Conservation (phyloP, 2,329 filamentous ascomycete species). For the Phaeoacremonium minimum region DNA sequence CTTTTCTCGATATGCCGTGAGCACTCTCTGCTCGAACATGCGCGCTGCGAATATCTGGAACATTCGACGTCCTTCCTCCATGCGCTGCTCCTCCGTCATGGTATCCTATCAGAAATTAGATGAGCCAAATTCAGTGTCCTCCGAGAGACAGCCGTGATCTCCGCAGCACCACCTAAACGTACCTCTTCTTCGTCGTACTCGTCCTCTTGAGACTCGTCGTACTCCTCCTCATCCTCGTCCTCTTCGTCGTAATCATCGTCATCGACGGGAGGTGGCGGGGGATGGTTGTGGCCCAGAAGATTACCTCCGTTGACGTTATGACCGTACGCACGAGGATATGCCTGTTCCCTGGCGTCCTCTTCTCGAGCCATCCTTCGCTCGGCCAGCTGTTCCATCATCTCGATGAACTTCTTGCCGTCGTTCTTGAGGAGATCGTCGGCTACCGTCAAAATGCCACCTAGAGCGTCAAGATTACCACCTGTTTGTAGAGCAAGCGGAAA, state of each 20-base stretch:
- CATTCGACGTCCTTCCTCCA: slow-evolving; percentile 98
- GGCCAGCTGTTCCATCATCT: slow-evolving; percentile 99
- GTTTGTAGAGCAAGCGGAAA: background rate
- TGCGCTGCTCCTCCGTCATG: slow-evolving; percentile 97
- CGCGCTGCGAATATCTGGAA: slow-evolving; percentile 98
- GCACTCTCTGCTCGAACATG: slow-evolving; percentile 97
- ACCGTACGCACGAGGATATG: slow-evolving; percentile 8
- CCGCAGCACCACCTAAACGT: too few species aligned
- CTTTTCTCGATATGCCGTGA: slow-evolving; percentile 97
- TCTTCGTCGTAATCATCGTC: slow-evolving; percentile 47
- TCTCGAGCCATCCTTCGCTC: slow-evolving; percentile 96
- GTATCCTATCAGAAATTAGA: slow-evolving; percentile 64
- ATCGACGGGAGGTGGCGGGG: slow-evolving; percentile 66
- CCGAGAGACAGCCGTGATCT: too few species aligned
- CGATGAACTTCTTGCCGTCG: slow-evolving; percentile 98
- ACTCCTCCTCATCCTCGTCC: slow-evolving; percentile 53
- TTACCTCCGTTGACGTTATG: slow-evolving; percentile 53
- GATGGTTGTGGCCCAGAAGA: slow-evolving; percentile 63
- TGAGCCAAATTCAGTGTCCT: too few species aligned
- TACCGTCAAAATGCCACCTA: slow-evolving; percentile 96
- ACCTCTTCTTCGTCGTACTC: slow-evolving; percentile 79
- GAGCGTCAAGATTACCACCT: slow-evolving; percentile 43
- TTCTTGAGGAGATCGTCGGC: slow-evolving; percentile 98
- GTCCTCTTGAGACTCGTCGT: slow-evolving; percentile 58
- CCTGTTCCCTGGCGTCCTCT: slow-evolving; percentile 71